Evolutionary conservation across 179 eudicot genomes (phyloP).

Genomic region (Amaranthus tricolor): DNA sequence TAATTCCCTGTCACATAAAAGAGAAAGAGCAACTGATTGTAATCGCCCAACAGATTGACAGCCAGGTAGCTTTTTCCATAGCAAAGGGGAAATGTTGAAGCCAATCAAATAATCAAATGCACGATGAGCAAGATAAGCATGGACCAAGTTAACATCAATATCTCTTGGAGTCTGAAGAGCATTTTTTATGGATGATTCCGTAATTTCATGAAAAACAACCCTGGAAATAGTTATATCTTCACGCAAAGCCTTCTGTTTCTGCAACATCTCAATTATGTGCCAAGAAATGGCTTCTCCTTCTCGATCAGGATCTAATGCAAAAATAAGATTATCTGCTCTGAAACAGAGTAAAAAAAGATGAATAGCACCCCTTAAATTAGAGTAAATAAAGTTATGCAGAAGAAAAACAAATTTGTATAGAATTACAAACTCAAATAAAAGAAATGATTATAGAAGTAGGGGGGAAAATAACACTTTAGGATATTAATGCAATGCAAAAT

Average conservation of each 20-base stretch:
- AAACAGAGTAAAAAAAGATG: slow-evolving; percentile 35
- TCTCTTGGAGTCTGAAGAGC: slow-evolving; percentile 78
- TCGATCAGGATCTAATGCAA: slow-evolving; percentile 99
- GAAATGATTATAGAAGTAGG: background rate
- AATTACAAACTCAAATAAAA: background rate
- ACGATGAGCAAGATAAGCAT: slow-evolving; percentile 98
- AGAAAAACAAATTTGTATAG: too few species aligned
- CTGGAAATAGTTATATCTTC: slow-evolving; percentile 64
- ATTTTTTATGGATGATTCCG: slow-evolving; percentile 76
- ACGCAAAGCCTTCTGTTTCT: slow-evolving; percentile 73
- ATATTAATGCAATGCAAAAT: background rate
- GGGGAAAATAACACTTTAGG: background rate
- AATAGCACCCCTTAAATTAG: slow-evolving; percentile 19
- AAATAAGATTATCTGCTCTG: slow-evolving; percentile 92
- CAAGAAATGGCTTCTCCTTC: slow-evolving; percentile 99
- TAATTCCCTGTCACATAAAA: slow-evolving; percentile 79
- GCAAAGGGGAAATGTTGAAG: slow-evolving; percentile 85
- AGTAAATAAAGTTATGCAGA: background rate
- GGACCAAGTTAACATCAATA: slow-evolving; percentile 79
- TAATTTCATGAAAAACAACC: slow-evolving; percentile 88
- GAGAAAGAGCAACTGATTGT: slow-evolving; percentile 90
- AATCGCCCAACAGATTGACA: slow-evolving; percentile 98
- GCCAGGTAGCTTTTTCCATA: slow-evolving; percentile 95
- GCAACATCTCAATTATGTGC: slow-evolving; percentile 93
- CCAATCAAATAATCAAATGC: slow-evolving; percentile 98